Evolutionary conservation across 805 yeast species (phyloP).

Genomic region (Schwanniomyces vanrijiae): DNA sequence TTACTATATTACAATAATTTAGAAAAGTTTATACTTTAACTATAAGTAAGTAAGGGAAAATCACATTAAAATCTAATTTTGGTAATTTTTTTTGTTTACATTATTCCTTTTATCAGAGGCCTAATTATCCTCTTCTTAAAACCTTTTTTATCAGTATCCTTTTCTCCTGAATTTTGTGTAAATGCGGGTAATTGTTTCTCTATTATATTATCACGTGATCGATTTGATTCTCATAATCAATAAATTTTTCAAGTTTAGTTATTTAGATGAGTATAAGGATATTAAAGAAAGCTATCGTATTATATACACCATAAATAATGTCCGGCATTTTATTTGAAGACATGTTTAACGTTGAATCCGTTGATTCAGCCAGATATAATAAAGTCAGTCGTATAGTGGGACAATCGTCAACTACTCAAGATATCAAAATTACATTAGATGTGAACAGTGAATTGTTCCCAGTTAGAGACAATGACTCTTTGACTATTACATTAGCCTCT

Average conservation of each 20-base stretch:
- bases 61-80: conserved; percentile 1
- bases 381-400: conserved; percentile 89
- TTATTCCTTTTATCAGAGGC: background rate
- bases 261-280: background rate
- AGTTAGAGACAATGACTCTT: conserved; percentile 67
- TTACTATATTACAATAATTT: background rate
- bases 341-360: conserved; percentile 79
- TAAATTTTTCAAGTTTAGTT: conserved; percentile 1
- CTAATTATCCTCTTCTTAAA: background rate
- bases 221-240: background rate
- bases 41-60: background rate
- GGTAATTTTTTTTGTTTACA: conserved; percentile 5
- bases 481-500: conserved; percentile 85
- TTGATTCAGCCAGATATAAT: conserved; percentile 88
- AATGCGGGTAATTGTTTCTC: background rate
- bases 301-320: conserved; percentile 20
- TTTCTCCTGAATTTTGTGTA: background rate
- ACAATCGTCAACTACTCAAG: conserved; percentile 76
- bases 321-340: conserved; percentile 85
- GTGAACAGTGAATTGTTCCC: conserved; percentile 92
- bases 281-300: background rate
- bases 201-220: background rate
- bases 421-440: conserved; percentile 82
- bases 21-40: background rate
- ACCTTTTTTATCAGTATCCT: background rate